A percentile compares a stretch with the other conserved stretches of the same genome.
phyloP scores from a whole-genome alignment of 805 yeast genomes.

The Scheffersomyces amazonensis region DNA sequence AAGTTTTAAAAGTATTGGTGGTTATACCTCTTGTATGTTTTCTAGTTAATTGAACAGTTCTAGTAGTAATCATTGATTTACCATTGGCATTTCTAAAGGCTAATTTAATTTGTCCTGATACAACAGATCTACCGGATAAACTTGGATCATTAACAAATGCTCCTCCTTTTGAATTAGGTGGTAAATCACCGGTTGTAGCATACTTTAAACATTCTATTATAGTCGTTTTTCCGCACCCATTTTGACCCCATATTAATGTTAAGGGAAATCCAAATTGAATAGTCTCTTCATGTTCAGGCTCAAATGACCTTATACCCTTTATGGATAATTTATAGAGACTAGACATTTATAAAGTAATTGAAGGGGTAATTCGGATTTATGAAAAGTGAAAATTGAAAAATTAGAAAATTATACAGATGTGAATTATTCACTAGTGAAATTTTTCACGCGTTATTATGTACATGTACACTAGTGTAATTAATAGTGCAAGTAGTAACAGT shows the following conservation, averaged over 20 bases:
- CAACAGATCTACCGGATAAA: constrained; percentile 68
- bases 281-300: constrained; percentile 77
- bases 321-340: constrained; percentile 47
- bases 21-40: constrained; percentile 48
- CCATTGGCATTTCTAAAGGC: constrained; percentile 77
- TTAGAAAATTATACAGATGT: too few relatives aligned
- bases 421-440: too few relatives aligned
- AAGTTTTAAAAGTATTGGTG: constrained; percentile 70
- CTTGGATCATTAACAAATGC: constrained; percentile 95
- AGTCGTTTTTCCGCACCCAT: constrained; percentile 96
- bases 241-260: constrained; percentile 91
- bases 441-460: too few relatives aligned
- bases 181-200: constrained; percentile 93
- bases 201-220: constrained; percentile 91
- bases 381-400: too few relatives aligned
- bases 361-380: too few relatives aligned
- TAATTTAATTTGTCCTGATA: constrained; percentile 85
- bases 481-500: too few relatives aligned
- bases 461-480: too few relatives aligned
- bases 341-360: constrained; percentile 27
- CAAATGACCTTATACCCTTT: constrained; percentile 89
- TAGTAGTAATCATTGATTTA: constrained; percentile 77
- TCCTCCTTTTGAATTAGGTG: constrained; percentile 94
- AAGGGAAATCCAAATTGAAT: constrained; percentile 88
- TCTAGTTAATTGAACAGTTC: constrained; percentile 73